Evolutionary conservation across 1,284 basidiomycete species (phyloP).

Genomic region (Ustilago loliicola): DNA sequence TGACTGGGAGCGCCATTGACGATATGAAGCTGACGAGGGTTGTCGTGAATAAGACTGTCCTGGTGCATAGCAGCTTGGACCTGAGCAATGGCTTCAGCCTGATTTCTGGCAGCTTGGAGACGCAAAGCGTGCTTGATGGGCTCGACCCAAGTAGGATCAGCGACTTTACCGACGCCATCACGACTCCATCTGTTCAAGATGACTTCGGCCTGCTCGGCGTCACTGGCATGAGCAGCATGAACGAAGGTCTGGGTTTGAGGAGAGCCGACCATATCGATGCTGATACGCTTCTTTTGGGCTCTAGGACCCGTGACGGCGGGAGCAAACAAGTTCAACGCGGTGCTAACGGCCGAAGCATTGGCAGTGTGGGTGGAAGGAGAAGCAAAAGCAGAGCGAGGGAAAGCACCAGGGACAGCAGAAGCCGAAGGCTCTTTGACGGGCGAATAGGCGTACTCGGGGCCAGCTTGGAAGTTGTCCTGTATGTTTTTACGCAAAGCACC

Average conservation of each 20-base stretch:
- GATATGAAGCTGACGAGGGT: constrained; percentile 59
- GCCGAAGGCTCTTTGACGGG: constrained; percentile 26
- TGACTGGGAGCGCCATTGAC: constrained; percentile 62
- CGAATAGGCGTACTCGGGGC: constrained; percentile 41
- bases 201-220: constrained; percentile 90
- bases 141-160: constrained; percentile 78
- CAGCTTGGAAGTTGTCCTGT: constrained; percentile 43
- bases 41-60: constrained; percentile 73
- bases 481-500: constrained; percentile 49
- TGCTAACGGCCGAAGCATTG: constrained; percentile 42
- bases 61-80: constrained; percentile 72
- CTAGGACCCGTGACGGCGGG: constrained; percentile 46
- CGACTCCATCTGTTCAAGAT: constrained; percentile 89
- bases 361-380: constrained; percentile 39
- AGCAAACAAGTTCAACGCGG: constrained; percentile 45
- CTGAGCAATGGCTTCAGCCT: constrained; percentile 85
- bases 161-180: constrained; percentile 86
- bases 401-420: constrained; percentile 38
- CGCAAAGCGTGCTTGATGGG: constrained; percentile 88
- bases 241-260: constrained; percentile 60
- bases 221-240: constrained; percentile 92
- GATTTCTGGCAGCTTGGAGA: constrained; percentile 75
- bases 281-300: constrained; percentile 65
- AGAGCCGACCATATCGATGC: constrained; percentile 63
- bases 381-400: constrained; percentile 35